phyloP scores from a whole-genome alignment of 108 stramenopile genomes.

The Conticribra guillardii region DNA sequence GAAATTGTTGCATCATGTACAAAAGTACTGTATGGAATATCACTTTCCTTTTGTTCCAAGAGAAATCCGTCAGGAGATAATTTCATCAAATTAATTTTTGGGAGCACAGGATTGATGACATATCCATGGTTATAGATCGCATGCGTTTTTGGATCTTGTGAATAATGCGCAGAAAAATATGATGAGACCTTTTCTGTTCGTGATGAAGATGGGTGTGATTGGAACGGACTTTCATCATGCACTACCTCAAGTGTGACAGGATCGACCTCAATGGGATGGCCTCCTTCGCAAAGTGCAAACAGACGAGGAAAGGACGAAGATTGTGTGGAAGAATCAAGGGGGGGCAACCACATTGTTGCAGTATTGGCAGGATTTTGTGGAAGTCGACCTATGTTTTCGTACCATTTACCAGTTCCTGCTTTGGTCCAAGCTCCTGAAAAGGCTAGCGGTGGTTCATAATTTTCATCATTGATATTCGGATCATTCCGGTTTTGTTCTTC shows the following conservation, averaged over 20 bases:
- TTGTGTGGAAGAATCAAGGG: background rate
- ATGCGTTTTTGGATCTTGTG: slow-evolving; percentile 22
- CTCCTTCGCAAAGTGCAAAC: slow-evolving; percentile 49
- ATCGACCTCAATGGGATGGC: slow-evolving; percentile 46
- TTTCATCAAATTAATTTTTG: slow-evolving; percentile 45
- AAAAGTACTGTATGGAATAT: slow-evolving; percentile 35
- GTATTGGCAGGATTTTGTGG: slow-evolving; percentile 51
- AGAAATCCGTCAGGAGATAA: slow-evolving; percentile 16
- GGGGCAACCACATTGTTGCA: slow-evolving; percentile 26
- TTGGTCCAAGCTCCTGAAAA: slow-evolving; percentile 50
- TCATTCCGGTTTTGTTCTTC: slow-evolving; percentile 11
- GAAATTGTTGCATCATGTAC: slow-evolving; percentile 42
- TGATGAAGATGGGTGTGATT: slow-evolving; percentile 1
- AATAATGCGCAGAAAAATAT: slow-evolving; percentile 48
- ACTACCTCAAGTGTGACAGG: slow-evolving; percentile 29
- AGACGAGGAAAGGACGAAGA: slow-evolving; percentile 7
- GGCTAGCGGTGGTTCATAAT: slow-evolving; percentile 20
- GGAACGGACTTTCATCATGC: slow-evolving; percentile 3
- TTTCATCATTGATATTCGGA: background rate
- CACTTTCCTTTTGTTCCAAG: slow-evolving; percentile 25
- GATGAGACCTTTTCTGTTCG: slow-evolving; percentile 7
- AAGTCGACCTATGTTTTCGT: slow-evolving; percentile 31
- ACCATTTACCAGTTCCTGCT: slow-evolving; percentile 33
- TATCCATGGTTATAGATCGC: slow-evolving; percentile 48
- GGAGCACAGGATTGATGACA: slow-evolving; percentile 6